A percentile compares a stretch with the other conserved stretches of the same genome.
These are phyloP conservation scores for Allium cepa DNA, from an alignment of 106 monocot species.

Conservation along the genomic window DNA sequence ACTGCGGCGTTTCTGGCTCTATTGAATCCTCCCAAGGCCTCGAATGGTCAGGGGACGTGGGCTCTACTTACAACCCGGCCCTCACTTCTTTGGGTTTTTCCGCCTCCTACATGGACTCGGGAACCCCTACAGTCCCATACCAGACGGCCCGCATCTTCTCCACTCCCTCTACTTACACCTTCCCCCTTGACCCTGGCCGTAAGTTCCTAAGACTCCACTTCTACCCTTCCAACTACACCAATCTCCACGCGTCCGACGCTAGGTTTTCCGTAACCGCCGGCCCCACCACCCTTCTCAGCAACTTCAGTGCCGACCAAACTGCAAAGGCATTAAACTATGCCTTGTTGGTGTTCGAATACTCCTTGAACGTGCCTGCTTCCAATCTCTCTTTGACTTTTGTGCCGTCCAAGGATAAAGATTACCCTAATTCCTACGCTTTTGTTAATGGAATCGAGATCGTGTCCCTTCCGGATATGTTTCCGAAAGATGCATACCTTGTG, in stretches of 20 bases:
- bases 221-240: conserved; percentile 29
- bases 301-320: conserved; percentile 51
- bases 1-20: conserved; percentile 32
- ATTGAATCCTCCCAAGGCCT: conserved; percentile 1
- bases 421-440: conserved; percentile 38
- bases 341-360: conserved; percentile 38
- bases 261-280: conserved; percentile 47
- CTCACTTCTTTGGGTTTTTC: conserved; percentile 10
- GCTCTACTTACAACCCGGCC: conserved; percentile 15
- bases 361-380: conserved; percentile 25
- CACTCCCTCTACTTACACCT: conserved; percentile 46
- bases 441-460: conserved; percentile 66
- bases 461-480: conserved; percentile 44
- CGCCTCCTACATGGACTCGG: conserved; percentile 17
- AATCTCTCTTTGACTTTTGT: conserved; percentile 43
- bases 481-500: conserved; percentile 3
- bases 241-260: conserved; percentile 18
- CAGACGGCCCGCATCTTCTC: conserved; percentile 41
- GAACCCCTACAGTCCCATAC: conserved; percentile 28
- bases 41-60: conserved; percentile 36
- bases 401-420: conserved; percentile 12
- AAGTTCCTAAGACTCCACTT: conserved; percentile 49
- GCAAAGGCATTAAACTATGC: conserved; percentile 39
- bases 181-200: conserved; percentile 53
- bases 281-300: conserved; percentile 36